Base-by-base conservation (phyloP, 106 monocot species). In the Dendrobium catenatum region DNA sequence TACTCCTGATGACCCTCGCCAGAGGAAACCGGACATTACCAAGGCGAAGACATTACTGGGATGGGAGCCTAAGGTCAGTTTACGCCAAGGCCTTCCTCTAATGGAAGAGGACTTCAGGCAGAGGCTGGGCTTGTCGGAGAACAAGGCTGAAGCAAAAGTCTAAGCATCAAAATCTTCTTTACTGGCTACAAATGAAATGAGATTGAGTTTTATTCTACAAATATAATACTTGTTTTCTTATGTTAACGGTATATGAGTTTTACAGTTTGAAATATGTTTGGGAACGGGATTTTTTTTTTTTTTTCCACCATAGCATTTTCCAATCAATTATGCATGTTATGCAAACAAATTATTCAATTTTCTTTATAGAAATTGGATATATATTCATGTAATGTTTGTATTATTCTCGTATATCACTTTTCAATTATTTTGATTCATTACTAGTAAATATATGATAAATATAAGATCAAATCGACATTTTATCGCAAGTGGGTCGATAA, bases 41-140 rank as follows among this genome's bases (percentile, higher is more conserved):
- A 86, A 86, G 80, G 86, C 86, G 11, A 86, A 83, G 67, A 55
- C 80, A 46, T 73, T 86, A 33, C 72, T 86, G 17, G 86, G 83
- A 8, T 86, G 86, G 86, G 70, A 80, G n/a, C 86, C 86, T 4
- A 86, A 55, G 19, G 64, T 83, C 58, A 77, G 22, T 5, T 76
- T 83, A 9, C 83, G 77, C 55, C 66, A 86, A 72, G 86, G 86
- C 16, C 86, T 86, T 56, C 86, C 86, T 24, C 61, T 86, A 6
- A 86, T 86, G 83, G 83, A 83, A 42, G 80, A 80, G 9, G 86
- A 86, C 31, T 86, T 86, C 80, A 41, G 42, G 3, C 5, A 42
- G 75, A 75, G 41, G 41, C 42, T 75, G 29, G 75, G 41, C 18
- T 16, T 75, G 11, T 40, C 75, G 43, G 42, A 75, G 75, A 75